Evolutionary conservation across 139 green algal species (phyloP), one percentile per base, ranked within the genome.

Genomic region (Desmodesmus armatus): DNA sequence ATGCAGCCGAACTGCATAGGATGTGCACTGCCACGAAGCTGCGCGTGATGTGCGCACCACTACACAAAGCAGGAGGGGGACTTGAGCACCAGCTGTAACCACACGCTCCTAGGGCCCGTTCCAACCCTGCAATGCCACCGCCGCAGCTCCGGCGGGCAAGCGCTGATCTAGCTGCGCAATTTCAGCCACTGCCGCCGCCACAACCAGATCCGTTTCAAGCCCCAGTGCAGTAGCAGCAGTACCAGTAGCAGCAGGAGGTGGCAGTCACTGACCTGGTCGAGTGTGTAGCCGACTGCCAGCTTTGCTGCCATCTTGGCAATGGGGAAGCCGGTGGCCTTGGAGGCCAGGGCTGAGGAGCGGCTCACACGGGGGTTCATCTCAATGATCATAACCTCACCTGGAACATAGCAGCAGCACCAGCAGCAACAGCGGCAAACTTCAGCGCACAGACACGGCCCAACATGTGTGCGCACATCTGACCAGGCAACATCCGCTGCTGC

Each of bases 301-400:
- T 99, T 99, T 74, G 97, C 97, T 0, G 97, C 97, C 91, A 99
- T 99, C 95, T 99, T 99, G 66, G 97, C 97, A 76, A 99, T 99
- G 70, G 97, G 97, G 92, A 99, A 99, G 69, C 97, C 97, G 2
- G 81, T 87, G 35, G 93, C 96, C 92, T 99, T 99, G 87, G 97
- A 99, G 27, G 97, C 97, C 65, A 99, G 93, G 0, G 97, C 97
- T 2, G 96, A 99, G n/a, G 97, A 99, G 80, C 97, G 94, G 58
- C 87, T 95, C 51, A 99, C 97, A 74, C 97, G 96, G 0, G 97
- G 97, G 92, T 99, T 99, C 97, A 99, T 99, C 93, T 99, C 97
- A 78, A 99, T 99, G 92, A 99, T 98, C 88, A 98, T 96, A 87
- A 99, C 92, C 88, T 99, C 92, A 78, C 95, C 96, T 93, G 90